These are phyloP conservation scores for Solanum aculeatissimum DNA, from an alignment of 305 asterid genomes.

Conservation along the genomic window DNA sequence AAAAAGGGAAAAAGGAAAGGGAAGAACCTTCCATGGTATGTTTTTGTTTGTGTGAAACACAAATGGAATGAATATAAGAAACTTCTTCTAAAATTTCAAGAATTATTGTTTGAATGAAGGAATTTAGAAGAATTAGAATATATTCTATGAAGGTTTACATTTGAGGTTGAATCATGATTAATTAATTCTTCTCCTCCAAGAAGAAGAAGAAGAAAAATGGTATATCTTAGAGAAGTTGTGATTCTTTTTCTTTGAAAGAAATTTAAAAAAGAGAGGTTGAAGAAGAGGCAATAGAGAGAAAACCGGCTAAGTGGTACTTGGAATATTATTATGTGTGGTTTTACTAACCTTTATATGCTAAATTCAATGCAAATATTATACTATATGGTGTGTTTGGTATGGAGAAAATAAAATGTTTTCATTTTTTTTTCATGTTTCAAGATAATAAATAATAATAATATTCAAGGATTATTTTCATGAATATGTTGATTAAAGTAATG, in stretches of 20 bases:
- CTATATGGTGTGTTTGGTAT: not conserved
- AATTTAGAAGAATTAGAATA: not conserved
- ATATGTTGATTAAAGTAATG: no score
- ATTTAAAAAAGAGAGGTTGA: not conserved
- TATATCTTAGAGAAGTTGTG: constrained; percentile 24
- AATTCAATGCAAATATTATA: constrained; percentile 32
- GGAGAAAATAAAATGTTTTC: not conserved
- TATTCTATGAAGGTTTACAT: not conserved
- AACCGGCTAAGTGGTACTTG: constrained; percentile 30
- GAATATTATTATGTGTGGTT: constrained; percentile 9
- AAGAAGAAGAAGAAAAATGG: constrained; percentile 13
- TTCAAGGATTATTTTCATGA: no score
- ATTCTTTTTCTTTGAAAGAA: constrained; percentile 28
- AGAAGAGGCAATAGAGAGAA: constrained; percentile 7
- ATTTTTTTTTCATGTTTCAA: not conserved
- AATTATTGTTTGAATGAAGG: not conserved
- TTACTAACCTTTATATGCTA: not conserved
- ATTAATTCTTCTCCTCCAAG: not conserved
- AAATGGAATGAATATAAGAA: not conserved
- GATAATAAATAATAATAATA: not conserved
- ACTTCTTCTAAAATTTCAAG: not conserved
- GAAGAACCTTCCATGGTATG: constrained; percentile 33
- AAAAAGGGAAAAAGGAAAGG: not conserved
- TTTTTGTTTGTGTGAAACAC: constrained; percentile 3
- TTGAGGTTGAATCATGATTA: not conserved